Evolutionary conservation across 2,329 filamentous ascomycete genomes (phyloP).

Genomic region (Hypoxylon sp.): DNA sequence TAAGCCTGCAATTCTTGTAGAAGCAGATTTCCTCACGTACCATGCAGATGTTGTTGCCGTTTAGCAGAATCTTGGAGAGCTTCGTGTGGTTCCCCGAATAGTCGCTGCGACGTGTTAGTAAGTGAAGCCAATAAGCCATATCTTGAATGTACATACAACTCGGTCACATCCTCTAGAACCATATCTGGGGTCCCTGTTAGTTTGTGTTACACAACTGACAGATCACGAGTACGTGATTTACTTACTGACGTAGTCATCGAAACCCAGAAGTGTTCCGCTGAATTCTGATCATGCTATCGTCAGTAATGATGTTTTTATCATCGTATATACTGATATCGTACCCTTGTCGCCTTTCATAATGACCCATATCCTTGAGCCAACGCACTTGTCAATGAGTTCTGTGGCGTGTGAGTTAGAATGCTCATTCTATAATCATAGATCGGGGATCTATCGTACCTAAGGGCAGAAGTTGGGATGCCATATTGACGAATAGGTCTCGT

Average conservation of each 20-base stretch:
- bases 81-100: constrained; percentile 90
- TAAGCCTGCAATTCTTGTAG: neutral
- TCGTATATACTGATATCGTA: constrained; percentile 58
- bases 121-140: neutral
- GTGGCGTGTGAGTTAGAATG: constrained; percentile 47
- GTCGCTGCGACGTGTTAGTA: constrained; percentile 73
- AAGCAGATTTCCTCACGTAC: constrained; percentile 65
- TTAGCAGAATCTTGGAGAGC: constrained; percentile 93
- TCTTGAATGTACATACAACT: constrained; percentile 76
- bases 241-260: constrained; percentile 99
- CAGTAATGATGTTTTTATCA: constrained; percentile 7
- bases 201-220: neutral
- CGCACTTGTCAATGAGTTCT: constrained; percentile 99
- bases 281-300: constrained; percentile 77
- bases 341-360: constrained; percentile 99
- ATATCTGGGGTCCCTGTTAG: constrained; percentile 76
- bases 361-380: constrained; percentile 97
- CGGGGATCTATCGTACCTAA: constrained; percentile 66
- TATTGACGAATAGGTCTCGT: constrained; percentile 53
- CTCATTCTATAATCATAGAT: neutral
- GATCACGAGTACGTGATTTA: constrained; percentile 59
- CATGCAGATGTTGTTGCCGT: constrained; percentile 99
- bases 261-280: constrained; percentile 91
- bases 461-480: constrained; percentile 82
- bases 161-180: constrained; percentile 97